A percentile compares a stretch with the other conserved stretches of the same genome.
Conservation (phyloP, 306 rosid genomes). For the Castanea crenata region DNA sequence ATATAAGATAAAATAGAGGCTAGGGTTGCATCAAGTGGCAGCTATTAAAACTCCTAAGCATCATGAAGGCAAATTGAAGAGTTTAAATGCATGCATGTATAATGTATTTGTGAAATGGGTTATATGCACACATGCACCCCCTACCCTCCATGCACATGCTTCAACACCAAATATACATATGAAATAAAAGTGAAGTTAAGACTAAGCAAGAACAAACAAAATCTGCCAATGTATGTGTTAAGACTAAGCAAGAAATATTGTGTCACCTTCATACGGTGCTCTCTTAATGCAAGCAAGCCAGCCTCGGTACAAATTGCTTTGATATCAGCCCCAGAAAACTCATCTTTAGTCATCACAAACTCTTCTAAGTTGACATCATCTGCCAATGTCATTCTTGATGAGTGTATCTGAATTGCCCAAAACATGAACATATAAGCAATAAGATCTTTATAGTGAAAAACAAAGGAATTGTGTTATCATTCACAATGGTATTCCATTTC, state of each 20-base stretch:
- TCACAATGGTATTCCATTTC: background rate
- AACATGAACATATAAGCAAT: background rate
- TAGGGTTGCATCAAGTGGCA: background rate
- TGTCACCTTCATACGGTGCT: conserved; percentile 60
- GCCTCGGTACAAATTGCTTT: conserved; percentile 69
- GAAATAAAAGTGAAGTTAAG: background rate
- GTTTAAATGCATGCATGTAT: background rate
- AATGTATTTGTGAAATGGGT: background rate
- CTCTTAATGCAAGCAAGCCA: conserved; percentile 57
- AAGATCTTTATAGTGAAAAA: background rate
- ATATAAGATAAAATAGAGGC: background rate
- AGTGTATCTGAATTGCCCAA: conserved; percentile 34
- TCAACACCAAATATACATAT: background rate
- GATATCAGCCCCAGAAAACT: conserved; percentile 63
- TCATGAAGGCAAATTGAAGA: background rate
- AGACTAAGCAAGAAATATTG: background rate
- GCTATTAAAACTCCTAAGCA: background rate
- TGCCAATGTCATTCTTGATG: conserved; percentile 58
- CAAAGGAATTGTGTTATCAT: background rate
- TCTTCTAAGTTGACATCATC: conserved; percentile 67
- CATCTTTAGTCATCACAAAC: conserved; percentile 65
- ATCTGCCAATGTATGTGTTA: no score
- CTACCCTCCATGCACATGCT: background rate
- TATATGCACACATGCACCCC: background rate
- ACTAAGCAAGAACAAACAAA: no score